A percentile compares a stretch with the other conserved stretches of the same genome.
phyloP scores from a whole-genome alignment of 306 rosid genomes.

The Echinosophora koreensis region DNA sequence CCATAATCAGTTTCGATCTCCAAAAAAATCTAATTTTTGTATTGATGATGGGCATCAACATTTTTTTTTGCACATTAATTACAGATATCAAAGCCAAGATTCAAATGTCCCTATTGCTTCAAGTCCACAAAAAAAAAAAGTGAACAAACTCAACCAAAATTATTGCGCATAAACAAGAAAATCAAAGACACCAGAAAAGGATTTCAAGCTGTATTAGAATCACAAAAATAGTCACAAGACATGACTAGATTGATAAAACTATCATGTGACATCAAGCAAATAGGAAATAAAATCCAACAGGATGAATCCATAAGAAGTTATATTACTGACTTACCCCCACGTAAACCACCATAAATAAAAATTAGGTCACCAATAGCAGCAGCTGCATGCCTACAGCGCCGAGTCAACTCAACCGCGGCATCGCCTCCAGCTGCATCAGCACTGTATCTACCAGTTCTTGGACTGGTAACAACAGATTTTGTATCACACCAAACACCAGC shows the following conservation, averaged over 20 bases:
- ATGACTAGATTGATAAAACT: conserved; percentile 35
- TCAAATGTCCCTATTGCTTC: conserved; percentile 7
- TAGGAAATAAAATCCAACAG: conserved; percentile 25
- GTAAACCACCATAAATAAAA: conserved; percentile 96
- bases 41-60: conserved; percentile 1
- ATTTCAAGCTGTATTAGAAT: conserved; percentile 36
- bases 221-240: conserved; percentile 36
- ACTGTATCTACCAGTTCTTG: conserved; percentile 96
- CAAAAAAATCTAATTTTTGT: not conserved
- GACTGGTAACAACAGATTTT: conserved; percentile 93
- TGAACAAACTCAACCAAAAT: conserved; percentile 9
- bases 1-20: conserved; percentile 18
- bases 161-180: conserved; percentile 5
- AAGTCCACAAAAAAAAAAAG: not conserved
- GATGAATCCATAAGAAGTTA: conserved; percentile 28
- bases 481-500: conserved; percentile 99
- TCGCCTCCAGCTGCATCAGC: conserved; percentile 99
- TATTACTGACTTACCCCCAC: conserved; percentile 78
- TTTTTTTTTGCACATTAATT: conserved; percentile 19
- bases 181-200: conserved; percentile 30
- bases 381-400: conserved; percentile 99
- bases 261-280: conserved; percentile 31
- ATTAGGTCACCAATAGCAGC: conserved; percentile 98
- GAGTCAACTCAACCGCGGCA: conserved; percentile 94
- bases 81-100: conserved; percentile 16